Conservation (phyloP, 1,284 basidiomycete species). For the Ceratobasidium sp. region DNA sequence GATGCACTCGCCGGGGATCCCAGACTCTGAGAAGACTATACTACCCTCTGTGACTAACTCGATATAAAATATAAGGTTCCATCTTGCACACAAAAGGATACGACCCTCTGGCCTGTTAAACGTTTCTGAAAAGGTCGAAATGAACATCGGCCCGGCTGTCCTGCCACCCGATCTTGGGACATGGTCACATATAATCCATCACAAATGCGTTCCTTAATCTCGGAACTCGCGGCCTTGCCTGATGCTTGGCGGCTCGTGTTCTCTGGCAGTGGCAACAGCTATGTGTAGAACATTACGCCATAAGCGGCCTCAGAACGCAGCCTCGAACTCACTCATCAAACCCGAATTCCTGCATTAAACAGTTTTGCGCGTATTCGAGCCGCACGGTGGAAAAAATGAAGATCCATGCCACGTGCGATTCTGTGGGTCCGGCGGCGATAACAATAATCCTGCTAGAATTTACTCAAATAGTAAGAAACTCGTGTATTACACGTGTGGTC, state of each 20-base stretch:
- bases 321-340: slow-evolving; percentile 2
- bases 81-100: not conserved
- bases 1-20: not conserved
- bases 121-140: slow-evolving; percentile 7
- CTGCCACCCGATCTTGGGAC: slow-evolving; percentile 5
- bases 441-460: slow-evolving; percentile 25
- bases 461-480: slow-evolving; percentile 22
- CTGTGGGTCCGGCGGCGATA: slow-evolving; percentile 37
- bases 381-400: not conserved
- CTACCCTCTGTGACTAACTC: not conserved
- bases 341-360: slow-evolving; percentile 5
- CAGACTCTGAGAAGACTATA: not conserved
- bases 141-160: slow-evolving; percentile 5
- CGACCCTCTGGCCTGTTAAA: not conserved
- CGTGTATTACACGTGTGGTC: slow-evolving; percentile 33
- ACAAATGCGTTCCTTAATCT: slow-evolving; percentile 14
- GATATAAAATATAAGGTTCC: not conserved
- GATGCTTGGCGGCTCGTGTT: slow-evolving; percentile 1
- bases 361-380: not conserved
- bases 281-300: slow-evolving; percentile 28
- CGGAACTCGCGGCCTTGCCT: not conserved
- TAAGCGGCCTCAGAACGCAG: not conserved
- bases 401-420: slow-evolving; percentile 9
- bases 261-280: not conserved
- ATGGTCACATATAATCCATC: slow-evolving; percentile 1